phyloP scores from a whole-genome alignment of 371 early-diverging fungal genomes.

The Choanephora cucurbitarum region DNA sequence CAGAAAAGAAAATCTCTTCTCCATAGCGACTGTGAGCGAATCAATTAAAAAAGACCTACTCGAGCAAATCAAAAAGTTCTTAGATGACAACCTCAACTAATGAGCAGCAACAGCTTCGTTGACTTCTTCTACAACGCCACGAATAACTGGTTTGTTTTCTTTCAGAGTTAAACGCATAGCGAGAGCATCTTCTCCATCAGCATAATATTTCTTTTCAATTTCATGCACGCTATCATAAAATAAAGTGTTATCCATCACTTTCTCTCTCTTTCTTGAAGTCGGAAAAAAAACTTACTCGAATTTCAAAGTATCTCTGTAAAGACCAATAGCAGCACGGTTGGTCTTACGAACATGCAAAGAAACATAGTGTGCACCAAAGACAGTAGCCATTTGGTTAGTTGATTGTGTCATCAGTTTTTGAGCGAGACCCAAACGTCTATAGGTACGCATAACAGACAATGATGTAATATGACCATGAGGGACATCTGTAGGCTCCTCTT shows the following conservation, averaged over 20 bases:
- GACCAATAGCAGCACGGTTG: slow-evolving; percentile 90
- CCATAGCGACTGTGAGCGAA: slow-evolving; percentile 29
- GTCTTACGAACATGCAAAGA: slow-evolving; percentile 95
- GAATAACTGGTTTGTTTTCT: slow-evolving; percentile 36
- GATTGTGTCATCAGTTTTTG: slow-evolving; percentile 95
- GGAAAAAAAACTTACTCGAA: slow-evolving; percentile 88
- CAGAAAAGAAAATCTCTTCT: too few species aligned
- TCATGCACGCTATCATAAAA: slow-evolving; percentile 69
- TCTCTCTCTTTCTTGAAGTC: too few species aligned
- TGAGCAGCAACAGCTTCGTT: slow-evolving; percentile 27
- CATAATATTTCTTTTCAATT: slow-evolving; percentile 95
- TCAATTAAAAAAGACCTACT: slow-evolving; percentile 32
- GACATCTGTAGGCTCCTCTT: slow-evolving; percentile 74
- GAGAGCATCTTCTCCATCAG: slow-evolving; percentile 95
- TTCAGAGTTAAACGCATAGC: slow-evolving; percentile 69
- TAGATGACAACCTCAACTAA: slow-evolving; percentile 30
- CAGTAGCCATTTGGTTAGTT: slow-evolving; percentile 87
- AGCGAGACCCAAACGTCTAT: slow-evolving; percentile 93
- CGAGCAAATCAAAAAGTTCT: slow-evolving; percentile 27
- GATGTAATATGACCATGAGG: slow-evolving; percentile 97
- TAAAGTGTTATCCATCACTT: too few species aligned
- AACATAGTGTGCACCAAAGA: slow-evolving; percentile 83
- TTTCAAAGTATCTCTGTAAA: slow-evolving; percentile 90
- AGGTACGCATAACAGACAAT: slow-evolving; percentile 93
- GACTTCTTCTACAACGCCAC: slow-evolving; percentile 45